These are phyloP conservation scores for Tolypocladium album DNA, from an alignment of 2,329 filamentous ascomycete species.

Conservation along the genomic window DNA sequence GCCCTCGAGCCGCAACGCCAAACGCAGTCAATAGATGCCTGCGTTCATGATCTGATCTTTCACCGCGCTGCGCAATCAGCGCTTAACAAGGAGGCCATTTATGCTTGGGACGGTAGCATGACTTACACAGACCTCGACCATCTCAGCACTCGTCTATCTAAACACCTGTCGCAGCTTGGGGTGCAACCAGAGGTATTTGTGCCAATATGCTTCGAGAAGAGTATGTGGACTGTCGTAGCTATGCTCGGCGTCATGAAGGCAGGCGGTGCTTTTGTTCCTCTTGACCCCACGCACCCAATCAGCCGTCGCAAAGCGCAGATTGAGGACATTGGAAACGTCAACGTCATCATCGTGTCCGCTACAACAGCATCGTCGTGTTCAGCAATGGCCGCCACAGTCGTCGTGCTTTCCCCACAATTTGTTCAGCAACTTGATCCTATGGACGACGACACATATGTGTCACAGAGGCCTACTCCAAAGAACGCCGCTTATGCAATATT, in stretches of 20 bases:
- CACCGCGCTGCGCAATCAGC: neutral
- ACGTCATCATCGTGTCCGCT: neutral
- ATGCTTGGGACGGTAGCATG: conserved; percentile 5
- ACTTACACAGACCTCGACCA: conserved; percentile 5
- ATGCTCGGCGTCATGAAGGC: conserved; percentile 15
- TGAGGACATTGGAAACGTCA: neutral
- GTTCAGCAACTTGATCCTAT: neutral
- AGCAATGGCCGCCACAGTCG: neutral
- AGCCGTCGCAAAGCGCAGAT: neutral
- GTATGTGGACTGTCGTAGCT: conserved; percentile 8
- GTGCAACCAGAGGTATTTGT: neutral
- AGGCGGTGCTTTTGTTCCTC: conserved; percentile 6
- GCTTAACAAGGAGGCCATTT: conserved; percentile 1
- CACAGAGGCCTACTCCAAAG: neutral
- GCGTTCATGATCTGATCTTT: conserved; percentile 6
- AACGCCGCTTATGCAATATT: conserved; percentile 14
- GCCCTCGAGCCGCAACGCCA: neutral
- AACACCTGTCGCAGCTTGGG: neutral
- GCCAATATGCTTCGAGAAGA: conserved; percentile 8
- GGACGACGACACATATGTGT: neutral
- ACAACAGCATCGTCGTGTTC: neutral
- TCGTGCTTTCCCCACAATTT: neutral
- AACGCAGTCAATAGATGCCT: conserved; percentile 12
- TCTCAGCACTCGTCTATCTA: neutral
- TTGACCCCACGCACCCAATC: neutral